Evolutionary conservation across 805 yeast genomes (phyloP).

Genomic region (Wickerhamiella spandovensis): DNA sequence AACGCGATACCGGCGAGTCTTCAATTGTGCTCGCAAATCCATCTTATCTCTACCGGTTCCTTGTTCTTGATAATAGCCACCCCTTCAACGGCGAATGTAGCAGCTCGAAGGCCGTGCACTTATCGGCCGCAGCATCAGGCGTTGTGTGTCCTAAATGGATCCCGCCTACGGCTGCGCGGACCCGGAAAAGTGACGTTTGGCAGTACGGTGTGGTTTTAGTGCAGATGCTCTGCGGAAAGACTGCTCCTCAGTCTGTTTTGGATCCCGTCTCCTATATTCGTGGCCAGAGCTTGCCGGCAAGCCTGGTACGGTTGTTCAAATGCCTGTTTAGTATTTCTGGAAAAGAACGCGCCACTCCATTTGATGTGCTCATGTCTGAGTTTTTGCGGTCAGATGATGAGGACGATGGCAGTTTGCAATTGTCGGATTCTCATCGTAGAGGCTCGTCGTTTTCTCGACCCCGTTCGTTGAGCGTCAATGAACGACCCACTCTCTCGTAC

Average conservation of each 20-base stretch:
- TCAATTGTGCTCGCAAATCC: conserved; percentile 19
- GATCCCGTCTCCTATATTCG: conserved; percentile 54
- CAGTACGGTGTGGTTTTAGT: conserved; percentile 70
- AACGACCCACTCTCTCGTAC: conserved; percentile 13
- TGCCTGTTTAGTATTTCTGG: conserved; percentile 24
- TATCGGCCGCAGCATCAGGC: not conserved
- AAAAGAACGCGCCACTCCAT: conserved; percentile 64
- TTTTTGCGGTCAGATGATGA: conserved; percentile 48
- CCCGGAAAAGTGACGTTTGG: conserved; percentile 87
- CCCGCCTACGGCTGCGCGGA: conserved; percentile 72
- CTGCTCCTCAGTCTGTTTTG: conserved; percentile 22
- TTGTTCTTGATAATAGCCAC: conserved; percentile 24
- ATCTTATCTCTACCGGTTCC: conserved; percentile 18
- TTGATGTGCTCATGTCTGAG: conserved; percentile 72
- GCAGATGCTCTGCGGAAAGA: conserved; percentile 49
- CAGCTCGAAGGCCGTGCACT: not conserved
- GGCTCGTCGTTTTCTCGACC: not conserved
- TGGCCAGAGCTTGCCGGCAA: conserved; percentile 34
- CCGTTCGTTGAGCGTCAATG: not conserved
- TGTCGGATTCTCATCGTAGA: not conserved
- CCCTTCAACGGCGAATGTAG: conserved; percentile 14
- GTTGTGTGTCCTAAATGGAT: conserved; percentile 34
- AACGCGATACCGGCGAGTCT: conserved; percentile 38
- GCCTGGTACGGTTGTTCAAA: conserved; percentile 30
- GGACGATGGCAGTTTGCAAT: not conserved